Percentiles rank a stretch among this genome's conserved stretches.
These are phyloP conservation scores for Salvia sclarea DNA, from an alignment of 305 asterid species.

Conservation along the genomic window DNA sequence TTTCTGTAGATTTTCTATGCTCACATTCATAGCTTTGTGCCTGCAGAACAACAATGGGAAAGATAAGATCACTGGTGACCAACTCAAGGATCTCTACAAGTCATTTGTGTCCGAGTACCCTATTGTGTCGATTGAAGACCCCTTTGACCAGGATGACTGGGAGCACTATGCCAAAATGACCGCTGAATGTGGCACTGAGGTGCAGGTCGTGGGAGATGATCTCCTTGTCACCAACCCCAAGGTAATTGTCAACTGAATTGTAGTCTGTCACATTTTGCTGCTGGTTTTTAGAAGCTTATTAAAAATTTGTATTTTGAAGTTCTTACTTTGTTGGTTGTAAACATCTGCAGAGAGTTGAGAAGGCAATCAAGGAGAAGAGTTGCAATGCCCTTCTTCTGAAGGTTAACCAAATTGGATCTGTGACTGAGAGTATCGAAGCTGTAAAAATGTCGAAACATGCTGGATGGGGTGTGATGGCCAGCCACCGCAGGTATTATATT, in stretches of 20 bases:
- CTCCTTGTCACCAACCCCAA: conserved; percentile 93
- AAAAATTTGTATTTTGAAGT: not conserved
- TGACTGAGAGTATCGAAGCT: conserved; percentile 96
- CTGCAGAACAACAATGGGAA: conserved; percentile 77
- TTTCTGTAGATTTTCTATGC: conserved; percentile 1
- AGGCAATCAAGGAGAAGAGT: conserved; percentile 81
- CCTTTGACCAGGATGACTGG: conserved; percentile 99
- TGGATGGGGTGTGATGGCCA: conserved; percentile 99
- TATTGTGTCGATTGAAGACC: conserved; percentile 92
- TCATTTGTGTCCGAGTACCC: conserved; percentile 84
- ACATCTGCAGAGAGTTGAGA: conserved; percentile 73
- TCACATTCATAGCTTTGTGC: conserved; percentile 5
- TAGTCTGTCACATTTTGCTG: not conserved
- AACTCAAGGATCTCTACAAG: conserved; percentile 92
- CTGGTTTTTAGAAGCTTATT: not conserved
- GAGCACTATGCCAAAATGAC: conserved; percentile 77
- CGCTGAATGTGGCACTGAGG: conserved; percentile 63
- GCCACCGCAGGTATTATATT: conserved; percentile 79
- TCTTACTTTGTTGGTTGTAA: not conserved
- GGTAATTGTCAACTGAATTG: conserved; percentile 43
- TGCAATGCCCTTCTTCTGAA: conserved; percentile 98
- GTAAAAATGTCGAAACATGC: conserved; percentile 93
- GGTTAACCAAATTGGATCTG: conserved; percentile 98
- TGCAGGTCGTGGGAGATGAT: conserved; percentile 96
- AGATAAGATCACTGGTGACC: conserved; percentile 78